Base-by-base conservation (phyloP, 352 stramenopile genomes). In the Phytophthora melonis region DNA sequence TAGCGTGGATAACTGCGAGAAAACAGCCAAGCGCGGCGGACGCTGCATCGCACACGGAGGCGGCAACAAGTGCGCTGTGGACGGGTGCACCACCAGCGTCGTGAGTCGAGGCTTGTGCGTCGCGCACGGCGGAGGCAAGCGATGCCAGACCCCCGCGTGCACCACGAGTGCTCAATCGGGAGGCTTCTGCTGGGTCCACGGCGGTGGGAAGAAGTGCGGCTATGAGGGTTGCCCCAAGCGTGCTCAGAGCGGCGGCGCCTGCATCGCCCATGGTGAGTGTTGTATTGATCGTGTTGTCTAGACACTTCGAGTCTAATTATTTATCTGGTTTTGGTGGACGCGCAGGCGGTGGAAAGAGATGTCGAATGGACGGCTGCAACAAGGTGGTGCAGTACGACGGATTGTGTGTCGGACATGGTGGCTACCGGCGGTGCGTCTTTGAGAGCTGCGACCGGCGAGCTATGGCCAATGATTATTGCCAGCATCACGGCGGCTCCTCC, bases 151-250 rank as follows among this genome's bases (percentile, higher is more conserved):
- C 19, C 39, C 59, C 6, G 61, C 21, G 5, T 81, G 65, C 47
- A 56, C 66, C 25, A 81, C 78, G 36, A 80, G 74, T 59, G 78
- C 79, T 9, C 77, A 84, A 39, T 75, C 73, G 8, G 77, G 75
- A 49, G 79, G 79, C 0, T 82, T 74, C 50, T 86, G 79, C 63
- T 81, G 77, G 74, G 61, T 82, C 47, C 83, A 89, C 50, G 83
- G 83, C 25, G 83, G 83, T 50, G 83, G 83, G 47, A 91, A 91
- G 50, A 84, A 85, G n/a, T 90, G 83, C 50, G 78, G 81, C 41
- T 75, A 75, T 30, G 63, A 77, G 6, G 74, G 74, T 1, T 90
- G 83, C 50, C 59, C 70, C 34, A 88, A 86, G 59, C 70, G 78
- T 34, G 81, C 83, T 7, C 83, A 88, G 52, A 87, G 78, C 3